These are phyloP conservation scores for Coniochaeta sp. DNA, from an alignment of 2,329 filamentous ascomycete species.

Conservation along the genomic window DNA sequence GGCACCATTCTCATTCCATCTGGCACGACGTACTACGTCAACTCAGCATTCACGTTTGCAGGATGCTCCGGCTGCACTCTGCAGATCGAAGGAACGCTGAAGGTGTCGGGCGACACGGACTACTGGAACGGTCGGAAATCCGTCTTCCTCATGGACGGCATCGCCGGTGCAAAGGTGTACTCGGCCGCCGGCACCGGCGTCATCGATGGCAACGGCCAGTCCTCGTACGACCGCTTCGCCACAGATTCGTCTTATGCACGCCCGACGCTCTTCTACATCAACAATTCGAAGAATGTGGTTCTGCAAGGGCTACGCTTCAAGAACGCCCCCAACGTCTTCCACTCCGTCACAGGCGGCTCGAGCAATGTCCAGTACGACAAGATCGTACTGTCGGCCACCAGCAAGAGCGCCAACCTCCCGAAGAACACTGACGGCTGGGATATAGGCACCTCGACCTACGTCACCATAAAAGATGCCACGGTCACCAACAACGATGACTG, in stretches of 20 bases:
- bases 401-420: constrained; percentile 26
- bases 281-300: constrained; percentile 24
- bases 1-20: constrained; percentile 37
- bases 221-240: constrained; percentile 31
- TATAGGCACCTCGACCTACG: constrained; percentile 26
- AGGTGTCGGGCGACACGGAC: constrained; percentile 26
- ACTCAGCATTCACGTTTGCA: constrained; percentile 31
- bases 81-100: constrained; percentile 35
- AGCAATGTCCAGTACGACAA: constrained; percentile 26
- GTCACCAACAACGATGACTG: constrained; percentile 37
- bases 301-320: constrained; percentile 28
- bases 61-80: constrained; percentile 35
- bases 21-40: constrained; percentile 31
- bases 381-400: constrained; percentile 29
- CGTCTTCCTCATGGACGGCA: constrained; percentile 29
- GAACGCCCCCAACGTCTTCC: constrained; percentile 38
- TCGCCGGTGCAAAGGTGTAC: constrained; percentile 29
- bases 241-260: constrained; percentile 26
- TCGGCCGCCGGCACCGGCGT: constrained; percentile 18
- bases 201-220: constrained; percentile 39
- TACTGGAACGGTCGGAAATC: constrained; percentile 33
- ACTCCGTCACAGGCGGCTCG: constrained; percentile 27
- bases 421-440: constrained; percentile 38
- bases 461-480: constrained; percentile 25
- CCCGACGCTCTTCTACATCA: constrained; percentile 33